Evolutionary conservation across 2,329 filamentous ascomycete species (phyloP).

Genomic region (Stagonosporopsis rhizophila): DNA sequence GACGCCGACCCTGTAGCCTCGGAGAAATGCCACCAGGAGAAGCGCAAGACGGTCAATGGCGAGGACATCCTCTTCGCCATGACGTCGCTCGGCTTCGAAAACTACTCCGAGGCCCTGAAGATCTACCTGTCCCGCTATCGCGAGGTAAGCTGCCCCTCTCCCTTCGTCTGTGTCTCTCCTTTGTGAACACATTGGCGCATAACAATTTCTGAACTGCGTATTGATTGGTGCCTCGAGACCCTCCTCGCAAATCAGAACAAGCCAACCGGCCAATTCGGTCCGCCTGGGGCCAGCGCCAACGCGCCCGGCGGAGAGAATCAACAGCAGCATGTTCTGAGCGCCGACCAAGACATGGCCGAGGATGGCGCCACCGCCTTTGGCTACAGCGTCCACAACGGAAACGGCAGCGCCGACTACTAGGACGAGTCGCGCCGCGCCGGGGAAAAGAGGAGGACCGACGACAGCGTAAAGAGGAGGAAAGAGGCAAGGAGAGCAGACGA

Average conservation of each 20-base stretch:
- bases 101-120: conserved; percentile 97
- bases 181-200: conserved; percentile 50
- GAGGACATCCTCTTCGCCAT: conserved; percentile 99
- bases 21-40: conserved; percentile 99
- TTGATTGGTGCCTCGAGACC: conserved; percentile 69
- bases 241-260: conserved; percentile 76
- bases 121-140: conserved; percentile 98
- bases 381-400: conserved; percentile 52
- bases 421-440: conserved; percentile 20
- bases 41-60: conserved; percentile 98
- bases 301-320: conserved; percentile 46
- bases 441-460: not conserved
- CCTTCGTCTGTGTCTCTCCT: conserved; percentile 39
- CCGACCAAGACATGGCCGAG: conserved; percentile 53
- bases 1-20: conserved; percentile 68
- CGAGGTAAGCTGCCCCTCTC: conserved; percentile 74
- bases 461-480: not conserved
- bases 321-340: conserved; percentile 53
- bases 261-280: conserved; percentile 52
- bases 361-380: conserved; percentile 52
- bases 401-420: conserved; percentile 50
- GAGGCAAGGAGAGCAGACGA: not conserved
- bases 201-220: conserved; percentile 58
- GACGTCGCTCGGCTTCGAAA: conserved; percentile 98
- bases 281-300: conserved; percentile 46